A percentile compares a stretch with the other conserved stretches of the same genome.
Conservation (phyloP, 202 grass and related monocot genomes). For the Carex arenaria region DNA sequence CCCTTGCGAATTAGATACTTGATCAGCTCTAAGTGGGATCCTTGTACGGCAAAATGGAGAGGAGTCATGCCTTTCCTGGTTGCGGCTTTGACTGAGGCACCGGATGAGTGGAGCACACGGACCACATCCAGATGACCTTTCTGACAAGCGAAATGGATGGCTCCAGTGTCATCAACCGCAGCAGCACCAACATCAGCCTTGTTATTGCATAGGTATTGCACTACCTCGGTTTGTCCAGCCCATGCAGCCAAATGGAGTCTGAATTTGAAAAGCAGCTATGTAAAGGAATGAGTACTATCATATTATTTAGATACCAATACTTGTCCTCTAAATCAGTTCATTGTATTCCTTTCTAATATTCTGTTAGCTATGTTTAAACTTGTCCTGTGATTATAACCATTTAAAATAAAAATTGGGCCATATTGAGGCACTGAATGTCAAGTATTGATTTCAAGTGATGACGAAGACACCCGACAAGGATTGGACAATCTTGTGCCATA, state of each 20-base stretch:
- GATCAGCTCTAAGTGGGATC: conserved; percentile 67
- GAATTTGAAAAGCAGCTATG: conserved; percentile 32
- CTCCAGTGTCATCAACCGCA: conserved; percentile 82
- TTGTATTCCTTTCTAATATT: neutral
- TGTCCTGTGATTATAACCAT: neutral
- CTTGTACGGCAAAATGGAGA: conserved; percentile 82
- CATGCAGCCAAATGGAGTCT: conserved; percentile 96
- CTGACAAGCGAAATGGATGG: conserved; percentile 92
- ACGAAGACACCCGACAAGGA: neutral
- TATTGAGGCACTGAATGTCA: neutral
- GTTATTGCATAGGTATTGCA: conserved; percentile 91
- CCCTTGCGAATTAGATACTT: conserved; percentile 83
- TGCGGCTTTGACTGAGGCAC: conserved; percentile 65
- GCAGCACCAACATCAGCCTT: conserved; percentile 71
- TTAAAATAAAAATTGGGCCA: neutral
- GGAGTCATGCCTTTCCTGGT: conserved; percentile 80
- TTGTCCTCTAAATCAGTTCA: neutral
- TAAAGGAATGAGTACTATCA: conserved; percentile 29
- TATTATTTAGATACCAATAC: neutral
- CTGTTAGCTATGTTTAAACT: neutral
- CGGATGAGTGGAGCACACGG: conserved; percentile 50
- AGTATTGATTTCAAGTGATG: neutral
- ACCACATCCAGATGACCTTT: conserved; percentile 79
- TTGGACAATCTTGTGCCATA: neutral
- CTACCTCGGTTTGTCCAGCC: conserved; percentile 80